These are phyloP conservation scores for Haematococcus sp. DNA, from an alignment of 139 green algal species.

Conservation along the genomic window DNA sequence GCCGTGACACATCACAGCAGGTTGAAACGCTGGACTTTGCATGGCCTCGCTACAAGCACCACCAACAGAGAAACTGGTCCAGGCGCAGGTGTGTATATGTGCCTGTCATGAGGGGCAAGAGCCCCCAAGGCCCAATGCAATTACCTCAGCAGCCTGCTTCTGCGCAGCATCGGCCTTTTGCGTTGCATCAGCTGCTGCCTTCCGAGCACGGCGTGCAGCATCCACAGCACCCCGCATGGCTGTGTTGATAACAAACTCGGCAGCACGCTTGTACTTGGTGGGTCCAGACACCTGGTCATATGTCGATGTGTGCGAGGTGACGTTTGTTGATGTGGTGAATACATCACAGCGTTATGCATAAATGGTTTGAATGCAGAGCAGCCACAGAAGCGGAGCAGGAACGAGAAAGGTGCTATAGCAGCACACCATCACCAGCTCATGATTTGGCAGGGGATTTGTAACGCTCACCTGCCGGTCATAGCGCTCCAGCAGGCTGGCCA, in stretches of 20 bases:
- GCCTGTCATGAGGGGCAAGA: no score
- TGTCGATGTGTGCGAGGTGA: not conserved
- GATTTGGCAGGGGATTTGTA: no score
- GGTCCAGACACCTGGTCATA: slow-evolving; percentile 9
- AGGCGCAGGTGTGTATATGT: no score
- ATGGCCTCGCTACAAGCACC: no score
- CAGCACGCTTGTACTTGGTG: slow-evolving; percentile 42
- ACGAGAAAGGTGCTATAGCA: no score
- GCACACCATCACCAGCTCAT: no score
- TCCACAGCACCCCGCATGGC: slow-evolving; percentile 14
- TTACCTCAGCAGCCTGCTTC: slow-evolving; percentile 5
- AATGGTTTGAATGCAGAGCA: not conserved
- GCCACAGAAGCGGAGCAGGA: no score
- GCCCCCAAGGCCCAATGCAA: no score
- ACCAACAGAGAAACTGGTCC: no score
- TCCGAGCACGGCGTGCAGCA: not conserved
- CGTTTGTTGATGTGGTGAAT: not conserved
- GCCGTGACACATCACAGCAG: not conserved
- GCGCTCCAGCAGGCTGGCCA: slow-evolving; percentile 17
- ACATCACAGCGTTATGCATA: not conserved
- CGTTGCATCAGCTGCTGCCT: slow-evolving; percentile 1
- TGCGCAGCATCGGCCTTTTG: not conserved
- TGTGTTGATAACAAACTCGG: slow-evolving; percentile 46
- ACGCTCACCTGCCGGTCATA: slow-evolving; percentile 24
- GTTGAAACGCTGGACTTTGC: not conserved